These are phyloP conservation scores for Kalmusia sp. DNA, from an alignment of 2,329 filamentous ascomycete species.

Conservation along the genomic window DNA sequence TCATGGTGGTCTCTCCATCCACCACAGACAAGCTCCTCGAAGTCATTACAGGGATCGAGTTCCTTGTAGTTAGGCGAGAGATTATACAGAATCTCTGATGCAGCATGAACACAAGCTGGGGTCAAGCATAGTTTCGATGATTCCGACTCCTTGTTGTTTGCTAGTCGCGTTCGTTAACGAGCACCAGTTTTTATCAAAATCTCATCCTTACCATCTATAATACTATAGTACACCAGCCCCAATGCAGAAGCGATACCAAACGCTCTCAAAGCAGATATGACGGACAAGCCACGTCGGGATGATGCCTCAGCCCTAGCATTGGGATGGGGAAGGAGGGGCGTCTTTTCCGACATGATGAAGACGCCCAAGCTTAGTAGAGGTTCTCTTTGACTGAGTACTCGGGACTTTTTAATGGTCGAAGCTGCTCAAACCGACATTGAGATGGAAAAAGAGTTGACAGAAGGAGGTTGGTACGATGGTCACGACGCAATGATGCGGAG, in stretches of 20 bases:
- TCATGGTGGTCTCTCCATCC: conserved; percentile 69
- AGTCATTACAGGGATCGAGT: conserved; percentile 70
- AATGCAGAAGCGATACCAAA: conserved; percentile 25
- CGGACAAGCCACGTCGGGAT: conserved; percentile 20
- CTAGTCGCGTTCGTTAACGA: background rate
- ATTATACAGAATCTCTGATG: conserved; percentile 64
- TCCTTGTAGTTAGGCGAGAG: conserved; percentile 56
- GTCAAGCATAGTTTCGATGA: conserved; percentile 56
- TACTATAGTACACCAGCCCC: conserved; percentile 28
- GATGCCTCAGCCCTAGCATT: conserved; percentile 14
- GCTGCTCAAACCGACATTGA: background rate
- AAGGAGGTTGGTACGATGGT: conserved; percentile 13
- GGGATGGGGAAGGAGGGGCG: conserved; percentile 23
- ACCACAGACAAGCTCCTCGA: conserved; percentile 69
- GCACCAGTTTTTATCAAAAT: background rate
- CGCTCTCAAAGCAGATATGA: conserved; percentile 21
- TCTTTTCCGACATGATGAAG: conserved; percentile 30
- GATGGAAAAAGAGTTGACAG: conserved; percentile 17
- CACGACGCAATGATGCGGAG: conserved; percentile 26
- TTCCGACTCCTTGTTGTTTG: conserved; percentile 1
- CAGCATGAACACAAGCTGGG: conserved; percentile 68
- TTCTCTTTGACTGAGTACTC: no score
- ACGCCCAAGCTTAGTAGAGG: background rate
- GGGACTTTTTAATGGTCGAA: no score
- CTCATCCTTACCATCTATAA: conserved; percentile 14